Evolutionary conservation across 1,139 yeast genomes (phyloP).

Genomic region (Hemisphaericaspora xylofermentans): DNA sequence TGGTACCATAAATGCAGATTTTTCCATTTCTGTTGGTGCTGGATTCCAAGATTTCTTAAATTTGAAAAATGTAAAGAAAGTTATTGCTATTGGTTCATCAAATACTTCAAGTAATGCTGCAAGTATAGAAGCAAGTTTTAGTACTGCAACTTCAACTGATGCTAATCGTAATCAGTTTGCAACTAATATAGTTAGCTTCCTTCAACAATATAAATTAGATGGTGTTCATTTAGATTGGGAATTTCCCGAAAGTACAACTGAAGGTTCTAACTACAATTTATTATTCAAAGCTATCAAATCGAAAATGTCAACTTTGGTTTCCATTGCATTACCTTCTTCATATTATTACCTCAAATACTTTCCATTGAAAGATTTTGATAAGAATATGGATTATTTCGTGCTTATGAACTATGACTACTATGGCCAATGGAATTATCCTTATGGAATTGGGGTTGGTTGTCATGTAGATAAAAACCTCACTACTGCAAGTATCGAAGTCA

Average conservation of each 20-base stretch:
- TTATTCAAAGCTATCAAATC: slow-evolving; percentile 6
- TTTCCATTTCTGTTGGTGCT: slow-evolving; percentile 11
- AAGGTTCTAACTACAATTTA: slow-evolving; percentile 5
- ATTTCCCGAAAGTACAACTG: slow-evolving; percentile 19
- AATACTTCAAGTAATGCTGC: slow-evolving; percentile 14
- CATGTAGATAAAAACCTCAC: slow-evolving; percentile 15
- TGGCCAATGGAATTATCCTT: slow-evolving; percentile 16
- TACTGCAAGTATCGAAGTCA: slow-evolving; percentile 12
- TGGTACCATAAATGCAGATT: slow-evolving; percentile 15
- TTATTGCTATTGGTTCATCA: slow-evolving; percentile 18
- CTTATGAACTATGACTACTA: slow-evolving; percentile 20
- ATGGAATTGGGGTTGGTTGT: slow-evolving; percentile 12
- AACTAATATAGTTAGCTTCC: slow-evolving; percentile 15
- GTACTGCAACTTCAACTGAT: slow-evolving; percentile 11
- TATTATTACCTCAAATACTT: slow-evolving; percentile 3
- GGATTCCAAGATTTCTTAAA: slow-evolving; percentile 11
- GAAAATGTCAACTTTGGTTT: slow-evolving; percentile 2
- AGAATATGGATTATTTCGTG: slow-evolving; percentile 17
- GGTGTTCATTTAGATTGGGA: slow-evolving; percentile 25
- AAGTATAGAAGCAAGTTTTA: slow-evolving; percentile 14
- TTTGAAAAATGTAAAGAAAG: slow-evolving; percentile 15
- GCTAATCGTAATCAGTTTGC: slow-evolving; percentile 17
- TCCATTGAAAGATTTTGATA: slow-evolving; percentile 14
- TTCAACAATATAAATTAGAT: slow-evolving; percentile 17
- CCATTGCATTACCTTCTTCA: slow-evolving; percentile 6